Percentiles rank a stretch among this genome's conserved stretches.
These are phyloP conservation scores for Leccinum pallidistipes DNA, from an alignment of 1,284 basidiomycete species.

Conservation along the genomic window DNA sequence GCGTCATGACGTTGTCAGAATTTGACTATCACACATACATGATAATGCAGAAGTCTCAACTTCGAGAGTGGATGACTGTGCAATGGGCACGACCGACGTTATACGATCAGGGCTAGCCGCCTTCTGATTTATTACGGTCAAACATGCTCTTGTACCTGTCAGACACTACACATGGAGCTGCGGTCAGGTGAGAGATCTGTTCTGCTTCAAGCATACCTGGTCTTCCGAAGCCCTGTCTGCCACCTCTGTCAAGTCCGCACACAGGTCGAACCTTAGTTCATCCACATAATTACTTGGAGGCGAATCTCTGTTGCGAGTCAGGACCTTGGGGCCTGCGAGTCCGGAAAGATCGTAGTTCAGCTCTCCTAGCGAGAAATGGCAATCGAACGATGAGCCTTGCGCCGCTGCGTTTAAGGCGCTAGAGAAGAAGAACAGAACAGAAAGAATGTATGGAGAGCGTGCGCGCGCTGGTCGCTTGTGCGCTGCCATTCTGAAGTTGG, in stretches of 20 bases:
- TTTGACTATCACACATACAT: slow-evolving; percentile 41
- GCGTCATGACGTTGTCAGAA: not conserved
- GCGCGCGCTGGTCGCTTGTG: slow-evolving; percentile 9
- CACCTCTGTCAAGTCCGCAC: slow-evolving; percentile 53
- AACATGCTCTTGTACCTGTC: slow-evolving; percentile 65
- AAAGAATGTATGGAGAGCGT: slow-evolving; percentile 23
- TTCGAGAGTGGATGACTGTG: slow-evolving; percentile 45
- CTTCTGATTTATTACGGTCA: slow-evolving; percentile 67
- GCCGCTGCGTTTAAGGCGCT: slow-evolving; percentile 35
- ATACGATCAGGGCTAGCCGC: slow-evolving; percentile 52
- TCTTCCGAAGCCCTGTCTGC: slow-evolving; percentile 54
- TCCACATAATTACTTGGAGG: slow-evolving; percentile 54
- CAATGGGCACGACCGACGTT: slow-evolving; percentile 65
- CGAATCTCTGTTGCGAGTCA: slow-evolving; percentile 40
- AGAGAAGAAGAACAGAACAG: slow-evolving; percentile 37
- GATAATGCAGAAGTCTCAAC: slow-evolving; percentile 42
- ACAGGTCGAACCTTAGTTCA: slow-evolving; percentile 55
- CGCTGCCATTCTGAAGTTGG: slow-evolving; percentile 14
- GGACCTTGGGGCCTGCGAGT: slow-evolving; percentile 50
- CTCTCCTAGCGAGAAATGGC: slow-evolving; percentile 47
- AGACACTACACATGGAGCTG: slow-evolving; percentile 52
- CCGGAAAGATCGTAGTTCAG: slow-evolving; percentile 58
- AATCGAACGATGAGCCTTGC: slow-evolving; percentile 51
- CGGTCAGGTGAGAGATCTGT: not conserved
- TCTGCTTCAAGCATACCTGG: slow-evolving; percentile 53